Base-by-base conservation (phyloP, 495 filamentous ascomycete genomes). In the Astrothelium macrocarpum region DNA sequence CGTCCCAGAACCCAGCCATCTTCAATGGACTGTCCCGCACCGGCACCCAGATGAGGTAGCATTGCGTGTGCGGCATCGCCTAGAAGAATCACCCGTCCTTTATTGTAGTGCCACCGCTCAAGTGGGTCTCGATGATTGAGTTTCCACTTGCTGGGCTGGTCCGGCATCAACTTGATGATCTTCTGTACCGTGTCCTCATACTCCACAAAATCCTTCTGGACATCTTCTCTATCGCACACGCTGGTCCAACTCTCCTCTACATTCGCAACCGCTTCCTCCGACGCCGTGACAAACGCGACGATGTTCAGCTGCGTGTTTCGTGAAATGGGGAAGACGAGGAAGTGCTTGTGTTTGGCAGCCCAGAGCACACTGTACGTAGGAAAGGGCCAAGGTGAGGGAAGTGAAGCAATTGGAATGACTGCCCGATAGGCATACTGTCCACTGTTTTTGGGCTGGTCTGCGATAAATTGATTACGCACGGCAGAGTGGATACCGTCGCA, bases 11-110 rank as follows among this genome's bases (percentile, higher is more conserved):
- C 69, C 65, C 73, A 79, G 20, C 68, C 75, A 56, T 77, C 74
- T 64, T 77, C 76, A 59, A 78, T 71, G 1, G 74, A 69, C 59
- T 77, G 74, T 18, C 75, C 75, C 1, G 73, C 74, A 7, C 73
- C 75, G 28, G 72, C 65, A 5, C 65, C 68, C 49, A 69, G 65
- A 28, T 75, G 75, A 4, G 78, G 78, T 0, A 77, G 71, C 66
- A 78, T 73, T 11, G 78, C 79, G 64, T 81, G 78, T 0, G 79
- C 76, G 3, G 79, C 77, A 67, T 80, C 78, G 16, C 78, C 76
- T 11, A 78, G 60, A 53, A 79, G 60, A n/a, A 77, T 43, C 71
- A 71, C 71, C 68, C 64, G 75, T 18, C 72, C 73, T 31, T 62
- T 53, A 7, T 62, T 60, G 59, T 65, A 80, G 11, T 70, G 68